Base-by-base conservation (phyloP, 768 basidiomycete species). In the Amanita phalloides region DNA sequence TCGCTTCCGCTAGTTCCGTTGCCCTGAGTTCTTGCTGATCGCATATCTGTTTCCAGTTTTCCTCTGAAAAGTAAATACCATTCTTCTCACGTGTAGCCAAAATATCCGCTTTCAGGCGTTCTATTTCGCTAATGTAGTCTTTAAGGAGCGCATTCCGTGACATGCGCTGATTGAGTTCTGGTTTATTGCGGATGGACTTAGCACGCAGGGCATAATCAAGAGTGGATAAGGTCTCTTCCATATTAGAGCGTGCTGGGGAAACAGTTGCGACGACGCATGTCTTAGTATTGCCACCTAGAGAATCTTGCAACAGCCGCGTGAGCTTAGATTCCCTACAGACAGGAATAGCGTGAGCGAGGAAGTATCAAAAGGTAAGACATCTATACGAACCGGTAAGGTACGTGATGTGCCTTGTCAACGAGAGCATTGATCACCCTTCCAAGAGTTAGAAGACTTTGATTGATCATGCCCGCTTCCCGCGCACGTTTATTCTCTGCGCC, bases 381-480 rank as follows among this genome's bases (percentile, higher is more conserved):
- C 6, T 33, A 11, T 7, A 61, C 75, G 52, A 56, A 89, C 90
- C 93, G 81, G 64, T 98, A 99, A 6, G 96, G 96, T 42, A 98
- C 86, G 63, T 98, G 96, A 28, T 82, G 75, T 0, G 89, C 84
- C 58, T 81, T 86, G 59, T 97, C 94, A 49, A 98, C 96, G 41
- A 99, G 77, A 8, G 90, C 90, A 56, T 94, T 96, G 59, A 99
- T 98, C 35, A 98, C 96, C 30, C 96, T 74, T 0, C 96, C 96
- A 11, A 99, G 81, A n/a, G 96, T 97, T 2, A 99, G 73, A 45
- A 99, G 72, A 61, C 90, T 94, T 68, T 96, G 91, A 61, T 98
- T 99, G 65, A 99, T 98, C 88, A 94, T 96, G 9, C 96, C 96
- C 1, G 96, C 96, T 63, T 99, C 96, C 57, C 91, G 76, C 10